These are phyloP conservation scores for Aspergillus sclerotialis DNA, from an alignment of 2,329 filamentous ascomycete species.

Conservation along the genomic window DNA sequence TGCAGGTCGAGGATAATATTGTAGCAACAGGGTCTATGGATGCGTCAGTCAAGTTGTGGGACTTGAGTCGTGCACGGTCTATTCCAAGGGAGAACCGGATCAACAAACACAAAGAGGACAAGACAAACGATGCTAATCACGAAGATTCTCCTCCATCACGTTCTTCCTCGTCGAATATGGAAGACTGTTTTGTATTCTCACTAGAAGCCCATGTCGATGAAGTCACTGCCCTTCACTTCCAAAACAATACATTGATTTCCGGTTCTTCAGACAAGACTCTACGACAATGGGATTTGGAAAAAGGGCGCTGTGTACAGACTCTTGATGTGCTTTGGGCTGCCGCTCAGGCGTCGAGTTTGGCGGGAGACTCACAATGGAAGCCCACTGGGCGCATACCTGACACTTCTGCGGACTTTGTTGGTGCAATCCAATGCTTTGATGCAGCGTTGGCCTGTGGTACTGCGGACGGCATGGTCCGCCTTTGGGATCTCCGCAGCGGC, in stretches of 20 bases:
- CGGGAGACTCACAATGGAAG: slow-evolving; percentile 61
- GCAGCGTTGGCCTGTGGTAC: slow-evolving; percentile 93
- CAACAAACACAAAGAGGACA: slow-evolving; percentile 42
- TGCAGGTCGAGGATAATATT: slow-evolving; percentile 94
- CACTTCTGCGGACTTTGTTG: slow-evolving; percentile 80
- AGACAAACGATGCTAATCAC: slow-evolving; percentile 23
- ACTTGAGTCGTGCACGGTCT: slow-evolving; percentile 82
- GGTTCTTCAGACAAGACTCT: slow-evolving; percentile 96
- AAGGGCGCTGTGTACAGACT: slow-evolving; percentile 95
- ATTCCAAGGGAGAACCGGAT: slow-evolving; percentile 56
- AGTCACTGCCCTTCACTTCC: slow-evolving; percentile 88
- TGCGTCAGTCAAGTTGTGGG: slow-evolving; percentile 90
- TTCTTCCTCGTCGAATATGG: slow-evolving; percentile 66
- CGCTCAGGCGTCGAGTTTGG: slow-evolving; percentile 71
- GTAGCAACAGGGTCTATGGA: slow-evolving; percentile 92
- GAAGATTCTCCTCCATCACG: slow-evolving; percentile 54
- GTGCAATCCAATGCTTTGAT: slow-evolving; percentile 91
- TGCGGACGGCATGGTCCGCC: slow-evolving; percentile 89
- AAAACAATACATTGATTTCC: slow-evolving; percentile 82
- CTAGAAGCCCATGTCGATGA: slow-evolving; percentile 88
- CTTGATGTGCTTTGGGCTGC: slow-evolving; percentile 97
- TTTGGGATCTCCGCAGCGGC: slow-evolving; percentile 94
- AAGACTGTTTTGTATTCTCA: slow-evolving; percentile 81
- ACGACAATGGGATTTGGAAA: slow-evolving; percentile 94
- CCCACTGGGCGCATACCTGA: slow-evolving; percentile 57